These are phyloP conservation scores for Claviceps monticola DNA, from an alignment of 2,329 filamentous ascomycete genomes.

Conservation along the genomic window DNA sequence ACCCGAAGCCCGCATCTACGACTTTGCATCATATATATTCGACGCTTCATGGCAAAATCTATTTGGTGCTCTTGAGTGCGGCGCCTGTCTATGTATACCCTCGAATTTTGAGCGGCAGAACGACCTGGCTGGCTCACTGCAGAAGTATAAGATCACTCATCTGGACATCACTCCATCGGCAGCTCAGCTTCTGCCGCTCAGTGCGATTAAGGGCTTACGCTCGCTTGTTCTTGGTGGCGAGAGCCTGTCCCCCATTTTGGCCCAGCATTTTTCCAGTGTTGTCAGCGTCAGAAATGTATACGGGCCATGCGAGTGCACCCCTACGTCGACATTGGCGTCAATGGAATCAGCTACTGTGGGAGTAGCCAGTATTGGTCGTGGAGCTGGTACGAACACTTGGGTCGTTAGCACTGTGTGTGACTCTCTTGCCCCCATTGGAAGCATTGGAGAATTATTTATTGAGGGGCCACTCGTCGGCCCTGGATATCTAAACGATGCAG, in stretches of 20 bases:
- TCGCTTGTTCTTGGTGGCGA: conserved; percentile 2
- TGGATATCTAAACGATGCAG: conserved; percentile 12
- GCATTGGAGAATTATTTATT: conserved; percentile 15
- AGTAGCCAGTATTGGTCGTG: neutral
- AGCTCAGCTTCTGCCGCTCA: neutral
- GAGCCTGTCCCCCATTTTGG: neutral
- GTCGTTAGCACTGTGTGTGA: conserved; percentile 10
- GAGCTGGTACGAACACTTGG: conserved; percentile 8
- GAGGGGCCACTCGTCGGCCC: conserved; percentile 13
- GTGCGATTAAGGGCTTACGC: neutral
- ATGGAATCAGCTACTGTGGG: neutral
- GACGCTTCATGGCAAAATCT: conserved; percentile 4
- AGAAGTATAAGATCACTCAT: neutral
- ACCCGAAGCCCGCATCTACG: conserved; percentile 2
- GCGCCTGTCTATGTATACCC: conserved; percentile 6
- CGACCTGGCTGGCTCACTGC: conserved; percentile 1
- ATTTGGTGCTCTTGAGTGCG: conserved; percentile 3
- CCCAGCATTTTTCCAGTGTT: neutral
- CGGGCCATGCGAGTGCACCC: conserved; percentile 5
- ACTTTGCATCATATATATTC: conserved; percentile 7
- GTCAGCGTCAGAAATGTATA: conserved; percentile 2
- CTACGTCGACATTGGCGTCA: neutral
- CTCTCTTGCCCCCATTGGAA: conserved; percentile 8
- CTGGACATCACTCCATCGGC: conserved; percentile 2
- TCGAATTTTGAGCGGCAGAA: neutral